These are phyloP conservation scores for Dendrobium huoshanense DNA, from an alignment of 106 monocot genomes.

Conservation along the genomic window DNA sequence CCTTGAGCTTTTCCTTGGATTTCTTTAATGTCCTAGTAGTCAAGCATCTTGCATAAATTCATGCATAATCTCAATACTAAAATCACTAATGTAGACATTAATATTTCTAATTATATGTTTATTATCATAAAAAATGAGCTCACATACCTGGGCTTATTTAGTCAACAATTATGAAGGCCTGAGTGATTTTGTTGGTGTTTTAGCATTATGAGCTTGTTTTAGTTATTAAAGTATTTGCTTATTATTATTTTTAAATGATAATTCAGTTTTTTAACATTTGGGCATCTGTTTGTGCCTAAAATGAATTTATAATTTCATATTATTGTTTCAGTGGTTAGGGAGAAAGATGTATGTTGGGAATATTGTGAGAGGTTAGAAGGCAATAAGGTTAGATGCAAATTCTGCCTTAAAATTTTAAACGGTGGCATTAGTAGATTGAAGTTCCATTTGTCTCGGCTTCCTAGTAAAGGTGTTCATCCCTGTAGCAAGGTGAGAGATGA, in stretches of 20 bases:
- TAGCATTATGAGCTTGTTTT: background rate
- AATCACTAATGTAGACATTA: too few species aligned
- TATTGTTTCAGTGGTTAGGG: conserved; percentile 68
- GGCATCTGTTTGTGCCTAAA: background rate
- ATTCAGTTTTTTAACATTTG: background rate
- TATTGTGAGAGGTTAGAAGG: conserved; percentile 95
- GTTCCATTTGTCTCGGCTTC: conserved; percentile 77
- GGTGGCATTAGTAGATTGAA: conserved; percentile 96
- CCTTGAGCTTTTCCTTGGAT: too few species aligned
- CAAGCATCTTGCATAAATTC: too few species aligned
- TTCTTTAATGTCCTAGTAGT: too few species aligned
- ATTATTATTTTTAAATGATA: background rate
- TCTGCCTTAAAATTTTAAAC: conserved; percentile 80
- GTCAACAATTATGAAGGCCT: background rate
- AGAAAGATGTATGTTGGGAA: conserved; percentile 95
- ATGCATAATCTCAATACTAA: too few species aligned
- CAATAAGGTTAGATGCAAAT: conserved; percentile 92
- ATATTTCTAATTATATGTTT: too few species aligned
- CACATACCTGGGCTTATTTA: too few species aligned
- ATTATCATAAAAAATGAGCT: too few species aligned
- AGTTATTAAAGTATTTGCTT: background rate
- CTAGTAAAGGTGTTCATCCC: conserved; percentile 91
- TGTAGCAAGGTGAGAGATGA: conserved; percentile 82
- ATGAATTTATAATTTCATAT: background rate
- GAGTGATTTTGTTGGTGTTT: background rate